Evolutionary conservation across 257 asterid genomes (phyloP), one percentile per base, ranked within the genome.

Genomic region (Scutellaria galericulata): DNA sequence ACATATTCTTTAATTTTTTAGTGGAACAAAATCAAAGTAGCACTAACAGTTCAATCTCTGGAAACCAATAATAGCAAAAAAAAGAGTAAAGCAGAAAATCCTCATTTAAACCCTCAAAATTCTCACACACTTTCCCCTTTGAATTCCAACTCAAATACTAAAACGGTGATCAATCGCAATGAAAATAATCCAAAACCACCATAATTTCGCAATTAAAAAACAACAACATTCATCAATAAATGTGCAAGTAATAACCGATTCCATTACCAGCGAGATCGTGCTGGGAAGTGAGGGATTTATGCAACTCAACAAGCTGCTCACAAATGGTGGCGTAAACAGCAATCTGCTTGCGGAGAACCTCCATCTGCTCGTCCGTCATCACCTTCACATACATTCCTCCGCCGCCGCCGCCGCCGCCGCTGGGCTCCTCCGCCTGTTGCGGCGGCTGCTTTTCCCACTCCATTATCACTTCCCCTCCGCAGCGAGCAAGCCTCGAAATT

Each of bases 321-420:
- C 96, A 92, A 74, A 95, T 90, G 83, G 96, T 86, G 76, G 97
- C 95, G 68, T 92, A 95, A 12, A 86, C 96, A 1, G 97, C 98
- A 55, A 95, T 95, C 86, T 95, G 99, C 85, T 95, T 92, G 54
- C 99, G 88, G 37, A 95, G 89, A 12, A 87, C 90, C 77, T 95
- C 98, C 93, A 95, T 88, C 85, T 95, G 99, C 79, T 95, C 98
- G 68, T 95, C 99, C 0, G 98, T 95, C 99, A 95, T 95, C 65
- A 95, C 99, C 80, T 92, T 95, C 70, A 95, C 96, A 64, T 87
- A 95, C 83, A 87, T 83, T 72, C 87, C 96, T 5, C 90, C 84
- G 7, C 66, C 74, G 0, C 51, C 45, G 12, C 65, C 35, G 27
- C 27, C 27, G 65, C 84, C 78, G 64, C 73, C 83, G 60, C 50